Percentiles rank a stretch among this genome's conserved stretches.
Evolutionary conservation across 2,329 filamentous ascomycete species (phyloP).

Genomic region (Remersonia thermophila): DNA sequence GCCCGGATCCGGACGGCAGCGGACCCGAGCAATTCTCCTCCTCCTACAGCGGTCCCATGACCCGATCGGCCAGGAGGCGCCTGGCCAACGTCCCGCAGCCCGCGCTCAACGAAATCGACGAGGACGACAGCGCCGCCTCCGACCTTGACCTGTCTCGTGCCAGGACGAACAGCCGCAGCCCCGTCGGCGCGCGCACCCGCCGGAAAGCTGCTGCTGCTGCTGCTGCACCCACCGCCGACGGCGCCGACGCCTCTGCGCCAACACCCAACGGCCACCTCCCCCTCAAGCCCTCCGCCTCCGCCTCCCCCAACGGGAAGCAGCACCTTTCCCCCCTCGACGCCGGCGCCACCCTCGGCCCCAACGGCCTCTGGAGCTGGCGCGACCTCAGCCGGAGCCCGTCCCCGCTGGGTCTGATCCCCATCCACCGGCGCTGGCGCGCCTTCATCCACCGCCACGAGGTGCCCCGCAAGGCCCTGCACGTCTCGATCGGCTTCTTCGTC

Average conservation of each 20-base stretch:
- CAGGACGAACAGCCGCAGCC: slow-evolving; percentile 55
- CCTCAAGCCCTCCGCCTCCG: no score
- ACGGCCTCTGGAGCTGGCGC: slow-evolving; percentile 35
- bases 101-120: slow-evolving; percentile 46
- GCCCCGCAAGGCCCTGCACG: slow-evolving; percentile 81
- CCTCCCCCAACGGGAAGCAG: no score
- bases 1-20: slow-evolving; percentile 52
- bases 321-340: no score
- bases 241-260: no score
- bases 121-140: slow-evolving; percentile 18
- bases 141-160: no score
- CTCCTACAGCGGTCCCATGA: slow-evolving; percentile 57
- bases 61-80: slow-evolving; percentile 57
- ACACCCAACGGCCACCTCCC: no score
- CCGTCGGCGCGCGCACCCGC: slow-evolving; percentile 36
- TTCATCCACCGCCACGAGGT: slow-evolving; percentile 97
- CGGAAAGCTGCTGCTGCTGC: no score
- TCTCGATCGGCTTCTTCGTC: slow-evolving; percentile 92
- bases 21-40: slow-evolving; percentile 38
- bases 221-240: no score
- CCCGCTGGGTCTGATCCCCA: slow-evolving; percentile 85
- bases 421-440: slow-evolving; percentile 80
- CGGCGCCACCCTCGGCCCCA: no score
- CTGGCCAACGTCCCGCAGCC: slow-evolving; percentile 40
- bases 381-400: slow-evolving; percentile 76